These are phyloP conservation scores for Cyclotella cryptica DNA, from an alignment of 108 stramenopile species.

Conservation along the genomic window DNA sequence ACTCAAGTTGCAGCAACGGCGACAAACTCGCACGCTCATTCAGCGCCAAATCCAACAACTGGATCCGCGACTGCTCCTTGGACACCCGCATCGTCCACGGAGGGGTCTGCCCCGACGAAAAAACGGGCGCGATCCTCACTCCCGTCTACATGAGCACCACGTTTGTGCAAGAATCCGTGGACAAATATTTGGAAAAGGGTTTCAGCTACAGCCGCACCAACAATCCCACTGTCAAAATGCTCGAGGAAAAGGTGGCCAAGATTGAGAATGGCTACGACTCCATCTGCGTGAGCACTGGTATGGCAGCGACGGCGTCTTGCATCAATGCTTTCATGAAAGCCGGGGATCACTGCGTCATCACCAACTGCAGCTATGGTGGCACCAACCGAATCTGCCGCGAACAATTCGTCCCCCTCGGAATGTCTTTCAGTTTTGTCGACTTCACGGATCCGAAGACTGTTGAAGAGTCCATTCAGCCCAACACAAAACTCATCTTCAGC, in stretches of 20 bases:
- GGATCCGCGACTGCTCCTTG: slow-evolving; percentile 61
- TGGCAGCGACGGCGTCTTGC: slow-evolving; percentile 80
- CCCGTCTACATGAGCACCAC: slow-evolving; percentile 79
- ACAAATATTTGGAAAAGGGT: slow-evolving; percentile 74
- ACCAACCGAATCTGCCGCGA: slow-evolving; percentile 83
- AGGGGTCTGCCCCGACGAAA: slow-evolving; percentile 55
- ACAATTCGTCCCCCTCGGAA: slow-evolving; percentile 70
- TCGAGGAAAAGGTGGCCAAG: slow-evolving; percentile 84
- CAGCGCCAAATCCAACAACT: slow-evolving; percentile 37
- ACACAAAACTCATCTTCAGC: slow-evolving; percentile 84
- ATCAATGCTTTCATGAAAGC: slow-evolving; percentile 83
- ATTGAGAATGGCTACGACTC: slow-evolving; percentile 83
- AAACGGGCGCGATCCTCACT: slow-evolving; percentile 81
- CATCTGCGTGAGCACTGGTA: slow-evolving; percentile 79
- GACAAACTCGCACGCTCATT: slow-evolving; percentile 29
- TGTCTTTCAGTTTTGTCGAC: slow-evolving; percentile 79
- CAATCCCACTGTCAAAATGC: slow-evolving; percentile 82
- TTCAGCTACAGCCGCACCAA: slow-evolving; percentile 81
- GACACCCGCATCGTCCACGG: slow-evolving; percentile 66
- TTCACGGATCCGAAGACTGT: slow-evolving; percentile 74
- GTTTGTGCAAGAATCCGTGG: slow-evolving; percentile 81
- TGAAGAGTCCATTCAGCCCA: slow-evolving; percentile 71
- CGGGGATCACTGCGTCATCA: slow-evolving; percentile 87
- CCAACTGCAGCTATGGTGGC: slow-evolving; percentile 87
- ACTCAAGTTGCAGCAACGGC: slow-evolving; percentile 47